Base-by-base conservation (phyloP, 2,329 filamentous ascomycete genomes). In the Erysiphe pulchra region DNA sequence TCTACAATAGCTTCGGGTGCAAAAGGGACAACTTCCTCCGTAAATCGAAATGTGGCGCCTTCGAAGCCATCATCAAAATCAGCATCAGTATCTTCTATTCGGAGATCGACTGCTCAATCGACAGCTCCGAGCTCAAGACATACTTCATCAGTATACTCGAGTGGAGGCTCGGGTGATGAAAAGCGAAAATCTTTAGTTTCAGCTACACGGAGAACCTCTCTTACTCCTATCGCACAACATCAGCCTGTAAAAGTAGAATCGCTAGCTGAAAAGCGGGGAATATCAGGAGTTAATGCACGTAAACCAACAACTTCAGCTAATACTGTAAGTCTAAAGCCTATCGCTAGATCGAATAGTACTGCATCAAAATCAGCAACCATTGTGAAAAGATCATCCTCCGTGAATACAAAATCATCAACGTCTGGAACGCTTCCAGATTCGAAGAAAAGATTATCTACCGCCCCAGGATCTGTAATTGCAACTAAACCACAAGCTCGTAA, bases 391-490 rank as follows among this genome's bases (percentile, higher is more conserved):
- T 56, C 61, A 5, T 52, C 54, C n/a, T 49, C 60, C 11, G 55
- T 62, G 12, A 51, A 54, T 13, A 48, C 60, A 5, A 63, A 61
- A 48, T 56, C 64, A 42, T 53, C 62, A 16, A 16, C 47, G 20
- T 47, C 51, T 33, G 50, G 64, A 24, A 49, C 62, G 7, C 62
- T 65, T 2, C 61, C 66, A 34, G 65, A 71, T 39, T 63, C 66
- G 16, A 71, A 66, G 55, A 77, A 75, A 61, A 65, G 73, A 30
- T 59, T 77, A 16, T 75, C 73, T 10, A 64, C 64, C 1, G 62
- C 65, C 18, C 62, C 66, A 28, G 56, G 59, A 1, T 55, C 65
- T 3, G 45, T 61, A 11, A 54, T 40, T 37, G 20, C 48, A 4
- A 47, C 63, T 3, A 60, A 61, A 45, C 66, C 69, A 50, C 57